phyloP scores from a whole-genome alignment of 2,329 filamentous ascomycete genomes.

The Curvularia spicifera region DNA sequence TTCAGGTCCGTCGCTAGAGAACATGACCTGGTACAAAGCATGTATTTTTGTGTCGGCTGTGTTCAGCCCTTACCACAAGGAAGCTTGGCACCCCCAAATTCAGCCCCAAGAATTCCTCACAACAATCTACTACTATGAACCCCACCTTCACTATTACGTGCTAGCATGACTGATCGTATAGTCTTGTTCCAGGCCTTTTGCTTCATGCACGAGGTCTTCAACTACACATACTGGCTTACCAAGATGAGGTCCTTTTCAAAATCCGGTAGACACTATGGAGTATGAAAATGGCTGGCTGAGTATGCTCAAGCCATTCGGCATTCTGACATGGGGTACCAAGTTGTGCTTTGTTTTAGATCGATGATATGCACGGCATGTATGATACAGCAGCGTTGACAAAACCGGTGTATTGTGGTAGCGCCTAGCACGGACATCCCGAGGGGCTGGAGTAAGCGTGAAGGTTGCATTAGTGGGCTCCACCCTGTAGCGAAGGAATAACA shows the following conservation, averaged over 20 bases:
- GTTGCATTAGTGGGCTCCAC: slow-evolving; percentile 16
- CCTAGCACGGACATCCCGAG: slow-evolving; percentile 11
- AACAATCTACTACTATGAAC: slow-evolving; percentile 5
- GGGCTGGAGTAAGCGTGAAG: slow-evolving; percentile 15
- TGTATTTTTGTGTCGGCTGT: slow-evolving; percentile 28
- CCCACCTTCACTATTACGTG: slow-evolving; percentile 5
- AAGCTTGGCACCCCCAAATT: slow-evolving; percentile 24
- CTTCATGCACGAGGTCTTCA: slow-evolving; percentile 1
- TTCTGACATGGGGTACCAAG: background rate
- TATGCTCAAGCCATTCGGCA: background rate
- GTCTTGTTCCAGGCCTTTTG: background rate
- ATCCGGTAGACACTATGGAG: background rate
- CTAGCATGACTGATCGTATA: slow-evolving; percentile 2
- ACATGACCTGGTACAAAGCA: slow-evolving; percentile 14
- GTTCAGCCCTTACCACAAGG: slow-evolving; percentile 19
- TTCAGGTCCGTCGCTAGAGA: slow-evolving; percentile 10
- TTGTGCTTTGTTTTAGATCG: background rate
- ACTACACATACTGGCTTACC: background rate
- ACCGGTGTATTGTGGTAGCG: slow-evolving; percentile 18
- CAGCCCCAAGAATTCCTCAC: slow-evolving; percentile 20
- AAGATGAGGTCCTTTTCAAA: background rate
- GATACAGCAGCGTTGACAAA: slow-evolving; percentile 15
- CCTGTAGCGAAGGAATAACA: background rate
- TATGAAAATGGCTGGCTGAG: slow-evolving; percentile 1
- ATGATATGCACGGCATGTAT: background rate